Conservation (phyloP, 345 rosid species). For the Hibiscus mutabilis region DNA sequence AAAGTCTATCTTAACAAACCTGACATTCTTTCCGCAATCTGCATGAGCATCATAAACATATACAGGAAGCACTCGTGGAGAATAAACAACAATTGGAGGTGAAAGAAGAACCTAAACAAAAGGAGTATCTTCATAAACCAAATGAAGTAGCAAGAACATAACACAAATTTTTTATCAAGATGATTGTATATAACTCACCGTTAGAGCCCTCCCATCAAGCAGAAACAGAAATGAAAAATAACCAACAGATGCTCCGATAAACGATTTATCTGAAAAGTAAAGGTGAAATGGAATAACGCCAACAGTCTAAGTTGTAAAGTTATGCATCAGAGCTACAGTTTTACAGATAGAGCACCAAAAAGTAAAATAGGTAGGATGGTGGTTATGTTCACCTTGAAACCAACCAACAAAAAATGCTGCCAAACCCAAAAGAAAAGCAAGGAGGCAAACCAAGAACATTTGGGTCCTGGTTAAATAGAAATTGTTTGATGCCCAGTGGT, state of each 20-base stretch:
- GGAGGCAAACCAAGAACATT: conserved; percentile 80
- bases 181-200: conserved; percentile 44
- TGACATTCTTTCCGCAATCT: conserved; percentile 95
- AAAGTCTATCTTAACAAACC: conserved; percentile 44
- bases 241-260: conserved; percentile 99
- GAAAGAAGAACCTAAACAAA: conserved; percentile 86
- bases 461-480: conserved; percentile 92
- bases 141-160: conserved; percentile 8
- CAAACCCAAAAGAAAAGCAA: conserved; percentile 90
- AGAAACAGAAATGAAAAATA: conserved; percentile 89
- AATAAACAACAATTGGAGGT: conserved; percentile 97
- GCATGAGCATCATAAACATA: conserved; percentile 99
- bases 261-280: conserved; percentile 64
- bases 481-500: conserved; percentile 98
- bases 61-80: conserved; percentile 96
- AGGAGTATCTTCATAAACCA: conserved; percentile 1
- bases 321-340: not conserved
- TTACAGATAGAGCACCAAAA: conserved; percentile 12
- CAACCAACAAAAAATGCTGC: conserved; percentile 97
- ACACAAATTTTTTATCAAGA: conserved; percentile 1
- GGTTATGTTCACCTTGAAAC: conserved; percentile 54
- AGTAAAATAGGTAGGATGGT: conserved; percentile 3
- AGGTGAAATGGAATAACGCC: not conserved
- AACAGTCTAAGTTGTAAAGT: not conserved
- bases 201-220: conserved; percentile 93